Base-by-base conservation (phyloP, 148 eudicot genomes). In the Vaccinium darrowii region DNA sequence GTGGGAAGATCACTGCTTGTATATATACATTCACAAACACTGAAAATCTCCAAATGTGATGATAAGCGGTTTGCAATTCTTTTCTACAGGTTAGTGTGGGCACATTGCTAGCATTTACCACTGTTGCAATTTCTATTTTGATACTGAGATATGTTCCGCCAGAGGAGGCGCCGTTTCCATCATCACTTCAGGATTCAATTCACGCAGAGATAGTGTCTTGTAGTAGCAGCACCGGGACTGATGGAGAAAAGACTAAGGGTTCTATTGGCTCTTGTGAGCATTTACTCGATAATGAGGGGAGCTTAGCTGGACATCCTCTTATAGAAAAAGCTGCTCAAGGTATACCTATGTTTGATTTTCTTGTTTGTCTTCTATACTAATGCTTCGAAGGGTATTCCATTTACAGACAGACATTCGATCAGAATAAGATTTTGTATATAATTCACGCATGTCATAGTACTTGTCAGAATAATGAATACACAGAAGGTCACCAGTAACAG, bases 81-180 rank as follows among this genome's bases (percentile, higher is more conserved):
- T 65, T 76, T 76, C 56, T 85, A 83, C 91, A 93, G 94, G 95
- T 93, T 82, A 93, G 94, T 84, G 94, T 91, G 67, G 95, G 95
- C 62, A 93, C 95, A 43, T 88, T 93, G 84, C 84, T 92, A 79
- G 92, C 94, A 78, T 92, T 90, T 85, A 90, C 92, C 39, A 87
- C 86, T 91, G 94, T 90, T 57, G 94, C 94, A 69, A 79, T 92
- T 73, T 92, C 92, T 19, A 84, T 92, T 75, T 76, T 92, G 84
- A 80, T 92, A 27, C 85, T 90, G 39, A 89, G 95, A 88, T 93
- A 93, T 77, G 90, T 93, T 62, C 91, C 93, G 39, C 93, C 93
- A 76, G 83, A 87, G 54, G 87, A 83, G 83, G 89, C 88, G 69
- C 85, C 87, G 27, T 85, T 88, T 82, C 92, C 88, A 27, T 84